phyloP scores from a whole-genome alignment of 2,329 filamentous ascomycete genomes.

The Lasiodiplodia gonubiensis region DNA sequence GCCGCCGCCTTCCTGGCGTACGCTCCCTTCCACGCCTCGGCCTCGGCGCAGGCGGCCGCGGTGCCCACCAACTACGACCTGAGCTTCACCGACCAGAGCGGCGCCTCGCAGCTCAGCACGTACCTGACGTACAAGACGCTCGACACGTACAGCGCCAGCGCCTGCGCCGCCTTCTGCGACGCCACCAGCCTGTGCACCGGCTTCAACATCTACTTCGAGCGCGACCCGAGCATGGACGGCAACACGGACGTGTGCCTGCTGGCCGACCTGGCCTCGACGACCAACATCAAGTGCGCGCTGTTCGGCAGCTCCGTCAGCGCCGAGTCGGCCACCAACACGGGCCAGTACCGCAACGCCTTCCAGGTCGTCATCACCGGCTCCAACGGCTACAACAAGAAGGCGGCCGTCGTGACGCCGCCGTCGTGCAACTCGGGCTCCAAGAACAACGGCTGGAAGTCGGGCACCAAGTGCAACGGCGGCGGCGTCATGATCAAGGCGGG shows the following conservation, averaged over 20 bases:
- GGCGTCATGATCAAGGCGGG: constrained; percentile 41
- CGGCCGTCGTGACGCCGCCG: constrained; percentile 1
- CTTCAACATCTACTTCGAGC: constrained; percentile 37
- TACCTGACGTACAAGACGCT: constrained; percentile 32
- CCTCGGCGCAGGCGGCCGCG: neutral
- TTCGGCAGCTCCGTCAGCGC: constrained; percentile 37
- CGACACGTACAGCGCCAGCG: constrained; percentile 28
- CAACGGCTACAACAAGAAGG: constrained; percentile 34
- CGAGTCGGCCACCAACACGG: constrained; percentile 36
- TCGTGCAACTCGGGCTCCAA: constrained; percentile 25
- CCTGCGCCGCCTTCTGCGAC: constrained; percentile 31
- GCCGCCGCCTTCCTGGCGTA: constrained; percentile 4
- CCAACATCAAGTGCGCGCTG: constrained; percentile 40
- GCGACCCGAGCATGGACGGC: constrained; percentile 31
- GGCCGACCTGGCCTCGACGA: constrained; percentile 30
- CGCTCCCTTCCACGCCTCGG: neutral
- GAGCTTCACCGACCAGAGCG: constrained; percentile 29
- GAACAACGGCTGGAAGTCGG: constrained; percentile 31
- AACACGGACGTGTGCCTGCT: constrained; percentile 30
- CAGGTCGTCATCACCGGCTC: constrained; percentile 32
- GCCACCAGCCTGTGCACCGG: constrained; percentile 31
- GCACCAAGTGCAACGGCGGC: constrained; percentile 31
- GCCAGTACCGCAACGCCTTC: constrained; percentile 35
- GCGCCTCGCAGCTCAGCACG: constrained; percentile 29
- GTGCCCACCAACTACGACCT: constrained; percentile 20